Percentiles rank a stretch among this genome's conserved stretches.
These are phyloP conservation scores for Dryadomyces quercivorus DNA, from an alignment of 2,329 filamentous ascomycete genomes.

Conservation along the genomic window DNA sequence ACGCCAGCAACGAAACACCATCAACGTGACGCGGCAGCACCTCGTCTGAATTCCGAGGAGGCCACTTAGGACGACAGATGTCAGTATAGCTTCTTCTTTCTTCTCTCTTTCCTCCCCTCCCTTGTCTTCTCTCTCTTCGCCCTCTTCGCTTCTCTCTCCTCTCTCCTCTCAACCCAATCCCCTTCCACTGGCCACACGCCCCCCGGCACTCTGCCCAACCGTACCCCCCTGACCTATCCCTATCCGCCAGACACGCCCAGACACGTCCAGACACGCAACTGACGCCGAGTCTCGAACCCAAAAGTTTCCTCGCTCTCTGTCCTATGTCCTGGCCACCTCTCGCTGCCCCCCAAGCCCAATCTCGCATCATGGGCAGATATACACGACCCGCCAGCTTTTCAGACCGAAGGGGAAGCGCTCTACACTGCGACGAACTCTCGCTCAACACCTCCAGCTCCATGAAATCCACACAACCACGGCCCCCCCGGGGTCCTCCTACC, in stretches of 20 bases:
- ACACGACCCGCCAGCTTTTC: conserved; percentile 45
- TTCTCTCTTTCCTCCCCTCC: neutral
- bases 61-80: neutral
- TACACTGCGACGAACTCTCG: conserved; percentile 42
- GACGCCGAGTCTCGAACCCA: neutral
- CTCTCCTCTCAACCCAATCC: neutral
- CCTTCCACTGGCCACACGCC: neutral
- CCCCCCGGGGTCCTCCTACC: conserved; percentile 47
- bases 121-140: neutral
- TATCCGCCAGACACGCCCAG: neutral
- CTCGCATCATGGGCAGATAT: conserved; percentile 28
- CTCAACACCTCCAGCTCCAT: conserved; percentile 31
- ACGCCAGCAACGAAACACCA: neutral
- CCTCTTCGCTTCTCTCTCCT: no score
- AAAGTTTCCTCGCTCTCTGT: neutral
- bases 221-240: neutral
- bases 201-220: neutral
- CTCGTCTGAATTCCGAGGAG: neutral
- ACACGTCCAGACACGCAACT: neutral
- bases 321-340: neutral
- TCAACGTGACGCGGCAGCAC: neutral
- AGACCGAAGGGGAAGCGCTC: conserved; percentile 45
- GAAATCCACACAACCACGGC: conserved; percentile 38
- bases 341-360: neutral
- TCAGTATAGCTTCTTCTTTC: neutral